Evolutionary conservation across 495 filamentous ascomycete species (phyloP), one percentile per base, ranked within the genome.

Genomic region (Daldinia decipiens): DNA sequence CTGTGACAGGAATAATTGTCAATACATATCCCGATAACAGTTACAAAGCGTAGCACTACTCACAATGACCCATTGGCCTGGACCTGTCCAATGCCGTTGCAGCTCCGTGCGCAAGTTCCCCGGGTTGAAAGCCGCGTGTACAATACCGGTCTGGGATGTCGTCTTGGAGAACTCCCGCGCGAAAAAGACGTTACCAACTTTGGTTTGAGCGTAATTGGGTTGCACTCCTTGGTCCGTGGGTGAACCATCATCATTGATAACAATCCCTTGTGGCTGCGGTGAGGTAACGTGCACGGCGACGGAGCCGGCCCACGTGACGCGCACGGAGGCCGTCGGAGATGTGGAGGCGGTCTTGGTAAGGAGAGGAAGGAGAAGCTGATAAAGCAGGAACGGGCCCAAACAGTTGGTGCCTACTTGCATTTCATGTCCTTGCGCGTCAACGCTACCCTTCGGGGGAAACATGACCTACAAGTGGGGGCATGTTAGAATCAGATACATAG

Each of bases 281-380:
- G 69, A 11, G 9, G 59, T n/a, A 0, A 55, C 8, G 2, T 80
- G 77, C 12, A 70, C 74, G 47, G 68, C 74, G 39, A 67, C 61
- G n/a, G 72, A 76, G 7, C 60, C 43, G 31, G 78, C 73, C 83
- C 85, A 87, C 40, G 80, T 74, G 13, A 85, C 79, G 9, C 83
- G 76, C 11, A 82, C 80, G 36, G 57, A 77, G 31, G 77, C 77
- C 3, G 74, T 51, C 3, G 77, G 79, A 15, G 66, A 69, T 0
- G 62, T 34, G 11, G 77, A 75, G 3, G 79, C 81, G 1, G 82
- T 82, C 15, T 74, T 71, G n/a, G 65, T 63, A 1, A 87, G 75
- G 17, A 84, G 72, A 0, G 85, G 85, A 15, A 74, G 68, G 8
- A 89, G 83, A 5, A 83, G 68, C 56, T 77, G 67, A 29, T 76